Base-by-base conservation (phyloP, 108 stramenopile genomes). In the Cylindrotheca fusiformis region DNA sequence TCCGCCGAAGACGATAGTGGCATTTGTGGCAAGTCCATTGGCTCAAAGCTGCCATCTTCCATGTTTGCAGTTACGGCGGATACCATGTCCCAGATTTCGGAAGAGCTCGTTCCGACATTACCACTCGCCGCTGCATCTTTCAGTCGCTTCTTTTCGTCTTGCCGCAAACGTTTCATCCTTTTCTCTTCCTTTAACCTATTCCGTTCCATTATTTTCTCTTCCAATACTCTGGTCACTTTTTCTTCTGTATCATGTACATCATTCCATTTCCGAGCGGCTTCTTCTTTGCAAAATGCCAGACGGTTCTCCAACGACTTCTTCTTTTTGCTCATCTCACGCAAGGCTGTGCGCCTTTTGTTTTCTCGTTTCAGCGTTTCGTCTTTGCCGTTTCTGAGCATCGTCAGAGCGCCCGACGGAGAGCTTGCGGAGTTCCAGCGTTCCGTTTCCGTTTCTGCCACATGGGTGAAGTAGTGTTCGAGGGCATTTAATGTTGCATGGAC, bases 1-100 rank as follows among this genome's bases (percentile, higher is more conserved):
- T 63, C 60, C 32, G 47, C 29, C 4, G 68, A 52, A 31, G 32
- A 51, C 8, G 27, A 6, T 12, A 41, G 32, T 17, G 79, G 52
- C 44, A 64, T 33, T 17, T 63, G 54, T 17, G 82, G 75, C 20
- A 81, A 61, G 14, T 77, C 78, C 22, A 80, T 74, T 29, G 84
- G 88, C 50, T 66, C 76, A 74, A 86, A 89, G 24, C 60, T 66
- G 0, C 71, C 75, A 29, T 82, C 81, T 59, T 89, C 88, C 83
- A 85, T 82, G 17, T 60, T 56, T 45, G 72, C 82, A 33, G 76
- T 57, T 4, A 81, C 78, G 1, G 63, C 68, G 4, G 69, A 55
- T 1, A 86, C 85, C 36, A 89, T 74, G 46, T 85, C 78, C 83
- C 72, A 86, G 12, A 89, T 75, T 60, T 86, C 84, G 24, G 62